These are phyloP conservation scores for Fistulinella prunicolor DNA, from an alignment of 768 basidiomycete genomes.

Conservation along the genomic window DNA sequence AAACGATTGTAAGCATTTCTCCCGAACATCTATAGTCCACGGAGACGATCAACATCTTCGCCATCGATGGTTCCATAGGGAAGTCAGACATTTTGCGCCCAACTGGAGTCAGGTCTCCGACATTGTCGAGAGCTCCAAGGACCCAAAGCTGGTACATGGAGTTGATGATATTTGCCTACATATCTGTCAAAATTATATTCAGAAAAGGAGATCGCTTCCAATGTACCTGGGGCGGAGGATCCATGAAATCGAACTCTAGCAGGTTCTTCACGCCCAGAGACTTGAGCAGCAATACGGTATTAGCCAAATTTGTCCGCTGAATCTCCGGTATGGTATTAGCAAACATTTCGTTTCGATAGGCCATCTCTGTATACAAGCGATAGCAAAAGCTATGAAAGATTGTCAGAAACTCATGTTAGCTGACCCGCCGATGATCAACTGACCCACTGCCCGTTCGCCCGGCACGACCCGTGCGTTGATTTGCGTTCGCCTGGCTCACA, in stretches of 20 bases:
- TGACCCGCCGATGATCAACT: conserved; percentile 25
- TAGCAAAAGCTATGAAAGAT: conserved; percentile 75
- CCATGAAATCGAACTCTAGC: conserved; percentile 99
- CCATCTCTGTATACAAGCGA: conserved; percentile 96
- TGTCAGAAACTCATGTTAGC: conserved; percentile 2
- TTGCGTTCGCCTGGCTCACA: conserved; percentile 97
- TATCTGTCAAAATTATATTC: background rate
- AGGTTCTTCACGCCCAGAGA: conserved; percentile 96
- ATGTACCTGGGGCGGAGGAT: conserved; percentile 95
- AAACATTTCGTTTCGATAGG: conserved; percentile 94
- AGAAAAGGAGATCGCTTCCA: background rate
- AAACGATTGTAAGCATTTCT: conserved; percentile 98
- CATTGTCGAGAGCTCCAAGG: conserved; percentile 93
- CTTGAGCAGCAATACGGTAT: conserved; percentile 92
- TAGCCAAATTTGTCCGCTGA: conserved; percentile 95
- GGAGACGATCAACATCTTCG: conserved; percentile 91
- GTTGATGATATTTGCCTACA: conserved; percentile 91
- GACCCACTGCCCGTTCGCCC: conserved; percentile 95
- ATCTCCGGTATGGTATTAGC: conserved; percentile 97
- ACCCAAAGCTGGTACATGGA: conserved; percentile 99
- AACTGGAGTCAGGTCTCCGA: conserved; percentile 89
- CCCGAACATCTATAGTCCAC: conserved; percentile 91
- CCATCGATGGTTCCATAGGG: conserved; percentile 99
- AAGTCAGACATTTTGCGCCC: conserved; percentile 99
- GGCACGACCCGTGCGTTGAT: conserved; percentile 93